phyloP scores from a whole-genome alignment of 257 asterid genomes.

The Nicotiana knightiana region DNA sequence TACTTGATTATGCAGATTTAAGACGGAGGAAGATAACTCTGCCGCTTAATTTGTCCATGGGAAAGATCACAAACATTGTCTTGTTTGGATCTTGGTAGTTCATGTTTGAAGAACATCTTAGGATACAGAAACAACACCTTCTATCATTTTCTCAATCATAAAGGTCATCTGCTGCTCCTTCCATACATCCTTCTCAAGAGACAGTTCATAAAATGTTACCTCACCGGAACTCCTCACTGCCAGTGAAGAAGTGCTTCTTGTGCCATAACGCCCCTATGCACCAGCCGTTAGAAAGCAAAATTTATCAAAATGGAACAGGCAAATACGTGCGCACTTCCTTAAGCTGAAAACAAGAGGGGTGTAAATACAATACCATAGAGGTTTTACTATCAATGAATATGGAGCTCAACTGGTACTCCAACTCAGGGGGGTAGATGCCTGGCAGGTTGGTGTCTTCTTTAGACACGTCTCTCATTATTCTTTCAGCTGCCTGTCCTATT shows the following conservation, averaged over 20 bases:
- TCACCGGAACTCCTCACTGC: slow-evolving; percentile 27
- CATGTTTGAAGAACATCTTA: background rate
- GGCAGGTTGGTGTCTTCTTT: slow-evolving; percentile 52
- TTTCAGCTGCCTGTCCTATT: slow-evolving; percentile 19
- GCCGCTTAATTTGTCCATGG: background rate
- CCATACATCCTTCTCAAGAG: slow-evolving; percentile 46
- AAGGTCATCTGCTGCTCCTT: slow-evolving; percentile 43
- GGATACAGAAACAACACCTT: background rate
- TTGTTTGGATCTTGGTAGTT: background rate
- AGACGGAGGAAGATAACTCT: background rate
- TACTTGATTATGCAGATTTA: background rate
- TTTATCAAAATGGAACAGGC: background rate
- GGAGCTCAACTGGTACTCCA: slow-evolving; percentile 62
- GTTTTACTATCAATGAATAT: slow-evolving; percentile 56
- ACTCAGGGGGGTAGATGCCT: slow-evolving; percentile 43
- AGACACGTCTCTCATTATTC: slow-evolving; percentile 38
- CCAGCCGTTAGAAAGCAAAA: background rate
- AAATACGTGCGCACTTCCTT: background rate
- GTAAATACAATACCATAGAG: slow-evolving; percentile 34
- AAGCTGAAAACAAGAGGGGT: background rate
- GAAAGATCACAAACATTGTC: background rate
- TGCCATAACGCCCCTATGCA: slow-evolving; percentile 63
- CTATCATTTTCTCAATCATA: slow-evolving; percentile 20
- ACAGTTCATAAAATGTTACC: slow-evolving; percentile 43
- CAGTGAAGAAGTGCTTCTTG: slow-evolving; percentile 69